Percentiles rank a stretch among this genome's conserved stretches.
These are phyloP conservation scores for Pseudogymnoascus sp. DNA, from an alignment of 2,329 filamentous ascomycete species.

Conservation along the genomic window DNA sequence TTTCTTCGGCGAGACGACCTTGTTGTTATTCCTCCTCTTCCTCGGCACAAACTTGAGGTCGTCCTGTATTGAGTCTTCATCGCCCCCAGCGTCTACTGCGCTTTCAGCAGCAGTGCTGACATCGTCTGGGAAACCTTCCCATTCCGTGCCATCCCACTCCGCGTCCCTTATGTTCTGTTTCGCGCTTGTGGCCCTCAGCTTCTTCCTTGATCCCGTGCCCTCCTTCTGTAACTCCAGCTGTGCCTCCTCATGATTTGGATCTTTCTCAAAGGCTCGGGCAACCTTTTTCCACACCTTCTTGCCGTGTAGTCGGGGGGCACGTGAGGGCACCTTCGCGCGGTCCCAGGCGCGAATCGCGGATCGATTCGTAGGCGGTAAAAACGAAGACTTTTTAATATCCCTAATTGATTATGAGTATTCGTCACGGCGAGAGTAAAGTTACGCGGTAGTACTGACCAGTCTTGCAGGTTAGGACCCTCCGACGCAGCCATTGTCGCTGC, in stretches of 20 bases:
- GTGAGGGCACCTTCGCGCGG: constrained; percentile 25
- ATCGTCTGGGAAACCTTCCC: constrained; percentile 6
- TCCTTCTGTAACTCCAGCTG: constrained; percentile 30
- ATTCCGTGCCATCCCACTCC: constrained; percentile 24
- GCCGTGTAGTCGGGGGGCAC: constrained; percentile 26
- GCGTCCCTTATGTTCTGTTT: constrained; percentile 30
- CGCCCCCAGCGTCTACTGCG: not conserved
- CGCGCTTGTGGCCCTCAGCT: constrained; percentile 22
- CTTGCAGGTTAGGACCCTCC: constrained; percentile 6
- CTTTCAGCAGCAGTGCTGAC: not conserved
- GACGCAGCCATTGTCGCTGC: constrained; percentile 7
- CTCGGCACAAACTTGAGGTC: constrained; percentile 23
- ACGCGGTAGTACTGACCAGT: constrained; percentile 12
- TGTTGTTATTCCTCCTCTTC: constrained; percentile 29
- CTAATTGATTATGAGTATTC: constrained; percentile 17
- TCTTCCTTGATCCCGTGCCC: constrained; percentile 31
- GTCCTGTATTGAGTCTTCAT: not conserved
- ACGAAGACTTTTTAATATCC: constrained; percentile 23
- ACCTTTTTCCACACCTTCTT: constrained; percentile 29
- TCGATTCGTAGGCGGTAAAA: constrained; percentile 19
- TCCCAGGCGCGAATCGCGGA: constrained; percentile 24
- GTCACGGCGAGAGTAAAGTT: not conserved
- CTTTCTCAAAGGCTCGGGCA: constrained; percentile 16
- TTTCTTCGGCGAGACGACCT: constrained; percentile 28
- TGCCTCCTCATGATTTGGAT: constrained; percentile 18